phyloP scores from a whole-genome alignment of 1,139 yeast species.

The Zygoascus hellenicus region DNA sequence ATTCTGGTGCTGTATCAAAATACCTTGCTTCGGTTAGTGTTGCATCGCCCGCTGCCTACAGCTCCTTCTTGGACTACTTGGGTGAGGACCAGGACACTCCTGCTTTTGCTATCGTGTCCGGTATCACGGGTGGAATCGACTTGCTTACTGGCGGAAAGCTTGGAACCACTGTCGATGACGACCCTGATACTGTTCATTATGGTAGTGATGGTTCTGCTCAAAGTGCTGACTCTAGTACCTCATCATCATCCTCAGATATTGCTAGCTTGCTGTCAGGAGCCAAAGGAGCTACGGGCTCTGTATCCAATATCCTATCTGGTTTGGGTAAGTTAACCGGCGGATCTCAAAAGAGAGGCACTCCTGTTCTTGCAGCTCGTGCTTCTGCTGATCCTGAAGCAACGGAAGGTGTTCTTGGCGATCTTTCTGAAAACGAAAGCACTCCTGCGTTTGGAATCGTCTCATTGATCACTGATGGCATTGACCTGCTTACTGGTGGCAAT shows the following conservation, averaged over 20 bases:
- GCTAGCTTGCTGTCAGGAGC: background rate
- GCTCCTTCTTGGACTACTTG: background rate
- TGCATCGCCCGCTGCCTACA: slow-evolving; percentile 1
- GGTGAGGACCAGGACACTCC: background rate
- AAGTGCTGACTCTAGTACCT: background rate
- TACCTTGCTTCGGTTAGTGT: background rate
- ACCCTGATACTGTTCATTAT: background rate
- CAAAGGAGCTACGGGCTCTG: background rate
- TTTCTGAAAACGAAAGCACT: background rate
- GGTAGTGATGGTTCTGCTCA: background rate
- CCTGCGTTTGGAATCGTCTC: slow-evolving; percentile 7
- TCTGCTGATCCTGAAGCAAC: background rate
- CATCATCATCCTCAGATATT: background rate
- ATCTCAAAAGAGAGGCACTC: background rate
- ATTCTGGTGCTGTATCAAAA: background rate
- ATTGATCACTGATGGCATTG: slow-evolving; percentile 7
- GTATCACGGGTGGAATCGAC: slow-evolving; percentile 3
- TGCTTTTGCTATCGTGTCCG: slow-evolving; percentile 7
- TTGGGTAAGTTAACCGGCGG: background rate
- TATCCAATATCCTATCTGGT: background rate
- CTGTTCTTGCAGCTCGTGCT: background rate
- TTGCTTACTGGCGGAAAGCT: slow-evolving; percentile 5
- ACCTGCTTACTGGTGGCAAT: background rate
- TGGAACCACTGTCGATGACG: background rate
- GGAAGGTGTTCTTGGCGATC: background rate